phyloP scores from a whole-genome alignment of 805 yeast genomes.

The Wickerhamomyces xylosicus region DNA sequence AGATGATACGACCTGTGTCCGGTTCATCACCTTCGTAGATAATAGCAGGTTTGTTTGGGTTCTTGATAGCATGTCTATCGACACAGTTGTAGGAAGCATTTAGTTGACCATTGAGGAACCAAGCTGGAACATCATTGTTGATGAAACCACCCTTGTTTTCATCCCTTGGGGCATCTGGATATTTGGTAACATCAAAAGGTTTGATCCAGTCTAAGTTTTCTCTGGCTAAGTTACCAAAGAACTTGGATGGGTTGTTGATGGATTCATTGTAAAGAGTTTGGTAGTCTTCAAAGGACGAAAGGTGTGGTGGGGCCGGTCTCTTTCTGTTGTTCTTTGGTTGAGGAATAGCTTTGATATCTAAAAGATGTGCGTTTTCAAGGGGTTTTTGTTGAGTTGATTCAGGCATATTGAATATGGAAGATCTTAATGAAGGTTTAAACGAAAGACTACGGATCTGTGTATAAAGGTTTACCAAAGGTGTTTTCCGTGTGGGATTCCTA shows the following conservation, averaged over 20 bases:
- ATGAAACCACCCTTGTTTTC: conserved; percentile 21
- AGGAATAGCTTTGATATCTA: conserved; percentile 18
- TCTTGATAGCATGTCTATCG: conserved; percentile 86
- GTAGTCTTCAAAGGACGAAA: conserved; percentile 48
- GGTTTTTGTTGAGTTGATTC: conserved; percentile 10
- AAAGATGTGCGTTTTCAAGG: conserved; percentile 21
- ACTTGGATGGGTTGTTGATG: conserved; percentile 69
- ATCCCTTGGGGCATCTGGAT: conserved; percentile 27
- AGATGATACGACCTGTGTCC: conserved; percentile 55
- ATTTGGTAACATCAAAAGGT: conserved; percentile 63
- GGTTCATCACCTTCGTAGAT: conserved; percentile 95
- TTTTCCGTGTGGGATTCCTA: no score
- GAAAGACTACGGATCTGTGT: no score
- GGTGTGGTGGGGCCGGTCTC: conserved; percentile 16
- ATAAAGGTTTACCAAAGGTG: no score
- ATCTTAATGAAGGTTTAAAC: no score
- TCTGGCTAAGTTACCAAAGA: conserved; percentile 72
- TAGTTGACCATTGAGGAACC: conserved; percentile 90
- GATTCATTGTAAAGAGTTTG: conserved; percentile 65
- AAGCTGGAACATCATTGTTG: conserved; percentile 51
- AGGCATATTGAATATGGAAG: conserved; percentile 8
- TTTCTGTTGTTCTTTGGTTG: conserved; percentile 16
- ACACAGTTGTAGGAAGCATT: conserved; percentile 92
- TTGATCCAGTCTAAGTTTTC: conserved; percentile 72
- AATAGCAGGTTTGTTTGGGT: conserved; percentile 76